Evolutionary conservation across 257 asterid species (phyloP).

Genomic region (Solanum chilense): DNA sequence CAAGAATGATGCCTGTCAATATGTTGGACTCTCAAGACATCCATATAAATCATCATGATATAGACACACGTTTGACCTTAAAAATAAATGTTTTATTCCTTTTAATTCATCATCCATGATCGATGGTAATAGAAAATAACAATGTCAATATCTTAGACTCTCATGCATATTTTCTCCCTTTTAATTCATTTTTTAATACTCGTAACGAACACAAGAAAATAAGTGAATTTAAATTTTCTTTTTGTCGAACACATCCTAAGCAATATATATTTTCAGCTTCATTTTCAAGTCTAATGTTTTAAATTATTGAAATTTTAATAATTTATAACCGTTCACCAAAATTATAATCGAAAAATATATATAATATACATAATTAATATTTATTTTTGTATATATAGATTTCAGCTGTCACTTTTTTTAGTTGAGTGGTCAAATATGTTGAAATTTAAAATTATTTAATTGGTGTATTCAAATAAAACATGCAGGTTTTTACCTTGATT

Average conservation of each 20-base stretch:
- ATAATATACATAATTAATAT: not conserved
- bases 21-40: not conserved
- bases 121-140: no score
- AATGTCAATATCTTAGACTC: not conserved
- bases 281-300: not conserved
- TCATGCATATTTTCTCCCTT: no score
- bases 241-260: not conserved
- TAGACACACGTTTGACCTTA: not conserved
- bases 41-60: not conserved
- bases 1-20: not conserved
- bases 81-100: not conserved
- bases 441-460: not conserved
- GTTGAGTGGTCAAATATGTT: not conserved
- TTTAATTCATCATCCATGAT: not conserved
- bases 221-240: not conserved
- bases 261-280: not conserved
- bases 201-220: not conserved
- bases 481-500: not conserved
- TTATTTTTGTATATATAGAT: not conserved
- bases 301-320: not conserved
- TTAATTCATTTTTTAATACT: no score
- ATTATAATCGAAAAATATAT: not conserved
- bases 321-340: not conserved
- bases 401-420: not conserved
- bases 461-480: not conserved